Evolutionary conservation across 2,329 filamentous ascomycete genomes (phyloP).

Genomic region (Trichophyton simii): DNA sequence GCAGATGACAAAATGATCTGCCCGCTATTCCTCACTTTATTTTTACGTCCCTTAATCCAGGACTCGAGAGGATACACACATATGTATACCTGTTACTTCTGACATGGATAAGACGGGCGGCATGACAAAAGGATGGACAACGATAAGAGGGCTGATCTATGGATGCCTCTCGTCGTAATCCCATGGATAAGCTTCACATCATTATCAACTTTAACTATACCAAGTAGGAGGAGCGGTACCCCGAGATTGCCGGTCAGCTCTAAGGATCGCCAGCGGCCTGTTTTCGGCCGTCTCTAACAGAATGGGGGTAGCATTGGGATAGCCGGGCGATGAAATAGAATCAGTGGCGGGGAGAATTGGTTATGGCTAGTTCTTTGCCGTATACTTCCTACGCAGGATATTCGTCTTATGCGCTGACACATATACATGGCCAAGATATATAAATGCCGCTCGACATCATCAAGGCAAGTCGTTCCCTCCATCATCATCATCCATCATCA

Average conservation of each 20-base stretch:
- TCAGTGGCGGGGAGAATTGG: not conserved
- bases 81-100: not conserved
- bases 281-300: not conserved
- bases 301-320: not conserved
- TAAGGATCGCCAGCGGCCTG: not conserved
- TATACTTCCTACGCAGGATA: not conserved
- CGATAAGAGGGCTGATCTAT: not conserved
- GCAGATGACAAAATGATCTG: not conserved
- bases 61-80: not conserved
- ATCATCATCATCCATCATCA: not conserved
- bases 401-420: not conserved
- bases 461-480: not conserved
- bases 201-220: not conserved
- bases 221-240: not conserved
- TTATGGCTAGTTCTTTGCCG: not conserved
- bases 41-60: not conserved
- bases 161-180: not conserved
- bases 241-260: not conserved
- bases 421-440: not conserved
- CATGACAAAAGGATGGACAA: not conserved
- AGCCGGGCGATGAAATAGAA: not conserved
- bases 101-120: not conserved
- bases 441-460: not conserved
- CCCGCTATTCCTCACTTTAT: not conserved
- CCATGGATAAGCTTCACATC: not conserved